Conservation (phyloP, 352 stramenopile genomes). For the Phytophthora ramorum region DNA sequence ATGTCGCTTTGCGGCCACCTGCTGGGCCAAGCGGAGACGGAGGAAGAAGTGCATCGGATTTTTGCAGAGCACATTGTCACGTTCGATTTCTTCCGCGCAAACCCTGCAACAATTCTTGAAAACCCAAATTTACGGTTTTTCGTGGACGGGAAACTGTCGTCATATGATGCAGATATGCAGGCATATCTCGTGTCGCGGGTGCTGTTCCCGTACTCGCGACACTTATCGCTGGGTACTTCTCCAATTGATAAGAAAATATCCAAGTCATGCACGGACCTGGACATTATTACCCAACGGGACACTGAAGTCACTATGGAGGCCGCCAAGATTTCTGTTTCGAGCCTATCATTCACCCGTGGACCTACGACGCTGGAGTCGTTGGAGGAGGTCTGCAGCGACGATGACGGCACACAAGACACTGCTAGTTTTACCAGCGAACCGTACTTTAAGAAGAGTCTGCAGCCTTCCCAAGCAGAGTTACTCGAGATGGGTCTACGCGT, state of each 20-base stretch:
- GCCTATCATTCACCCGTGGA: constrained; percentile 1
- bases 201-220: constrained; percentile 69
- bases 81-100: constrained; percentile 65
- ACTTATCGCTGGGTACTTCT: constrained; percentile 32
- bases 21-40: constrained; percentile 43
- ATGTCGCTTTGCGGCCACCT: constrained; percentile 84
- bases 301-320: neutral
- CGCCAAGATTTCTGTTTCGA: constrained; percentile 1
- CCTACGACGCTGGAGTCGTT: constrained; percentile 25
- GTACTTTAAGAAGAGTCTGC: constrained; percentile 71
- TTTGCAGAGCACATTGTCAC: constrained; percentile 77
- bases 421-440: constrained; percentile 40
- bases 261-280: neutral
- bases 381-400: constrained; percentile 41
- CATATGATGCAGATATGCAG: constrained; percentile 67
- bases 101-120: constrained; percentile 48
- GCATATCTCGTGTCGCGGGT: constrained; percentile 69
- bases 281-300: neutral
- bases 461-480: constrained; percentile 67
- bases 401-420: constrained; percentile 44
- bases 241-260: constrained; percentile 10
- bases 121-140: constrained; percentile 69
- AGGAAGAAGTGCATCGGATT: constrained; percentile 57
- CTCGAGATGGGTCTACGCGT: constrained; percentile 60
- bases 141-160: constrained; percentile 63